These are phyloP conservation scores for Geotrichum cucujoidarum DNA, from an alignment of 1,139 yeast genomes.

Conservation along the genomic window DNA sequence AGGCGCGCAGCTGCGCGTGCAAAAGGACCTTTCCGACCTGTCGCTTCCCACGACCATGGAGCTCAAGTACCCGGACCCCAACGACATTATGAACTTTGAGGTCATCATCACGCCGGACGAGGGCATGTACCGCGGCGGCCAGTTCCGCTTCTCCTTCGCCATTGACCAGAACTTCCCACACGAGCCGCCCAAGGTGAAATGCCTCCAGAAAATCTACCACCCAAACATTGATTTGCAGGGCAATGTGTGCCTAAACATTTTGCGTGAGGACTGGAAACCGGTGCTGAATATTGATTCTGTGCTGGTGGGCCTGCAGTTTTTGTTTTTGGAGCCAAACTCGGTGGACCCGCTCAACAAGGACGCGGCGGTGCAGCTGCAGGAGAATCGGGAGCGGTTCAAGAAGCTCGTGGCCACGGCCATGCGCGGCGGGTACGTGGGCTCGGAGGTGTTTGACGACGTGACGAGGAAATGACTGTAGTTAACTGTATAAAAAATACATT, in stretches of 20 bases:
- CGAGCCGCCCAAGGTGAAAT: conserved; percentile 82
- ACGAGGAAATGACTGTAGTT: not conserved
- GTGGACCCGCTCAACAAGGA: conserved; percentile 87
- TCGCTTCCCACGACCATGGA: conserved; percentile 62
- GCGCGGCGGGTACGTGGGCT: conserved; percentile 65
- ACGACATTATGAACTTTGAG: conserved; percentile 56
- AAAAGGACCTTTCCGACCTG: conserved; percentile 60
- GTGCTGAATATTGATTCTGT: conserved; percentile 71
- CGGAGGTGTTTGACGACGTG: conserved; percentile 60
- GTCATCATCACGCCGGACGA: conserved; percentile 66
- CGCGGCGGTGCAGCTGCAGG: conserved; percentile 73
- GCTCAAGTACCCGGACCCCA: conserved; percentile 52
- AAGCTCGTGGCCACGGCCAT: conserved; percentile 58
- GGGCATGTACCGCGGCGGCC: conserved; percentile 72
- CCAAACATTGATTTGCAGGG: conserved; percentile 92
- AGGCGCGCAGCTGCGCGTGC: conserved; percentile 44
- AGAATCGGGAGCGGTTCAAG: conserved; percentile 52
- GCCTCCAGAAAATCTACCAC: conserved; percentile 72
- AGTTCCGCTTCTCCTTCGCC: conserved; percentile 58
- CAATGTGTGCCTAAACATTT: conserved; percentile 82
- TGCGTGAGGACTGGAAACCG: conserved; percentile 96
- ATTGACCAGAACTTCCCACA: conserved; percentile 78
- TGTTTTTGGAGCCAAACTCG: conserved; percentile 87
- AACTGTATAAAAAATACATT: not conserved
- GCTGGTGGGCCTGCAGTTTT: conserved; percentile 76